Conservation (phyloP, 1,139 yeast genomes). For the Insectozyma bohioensis region DNA sequence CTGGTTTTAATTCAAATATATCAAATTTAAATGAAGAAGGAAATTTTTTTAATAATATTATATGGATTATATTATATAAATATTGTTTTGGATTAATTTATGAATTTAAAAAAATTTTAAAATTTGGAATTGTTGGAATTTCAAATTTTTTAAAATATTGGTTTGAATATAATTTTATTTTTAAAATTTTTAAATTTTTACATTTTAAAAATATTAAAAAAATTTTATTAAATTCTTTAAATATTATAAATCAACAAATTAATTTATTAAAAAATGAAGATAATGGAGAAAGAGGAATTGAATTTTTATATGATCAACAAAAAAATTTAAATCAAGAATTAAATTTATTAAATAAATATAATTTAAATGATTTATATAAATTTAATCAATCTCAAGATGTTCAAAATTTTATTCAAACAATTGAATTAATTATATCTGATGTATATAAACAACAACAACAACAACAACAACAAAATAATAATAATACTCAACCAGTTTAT, state of each 20-base stretch:
- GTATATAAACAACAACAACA: background rate
- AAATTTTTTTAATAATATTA: conserved; percentile 17
- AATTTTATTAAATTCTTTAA: conserved; percentile 15
- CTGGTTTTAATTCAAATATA: conserved; percentile 29
- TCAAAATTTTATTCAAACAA: no score
- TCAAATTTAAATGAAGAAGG: conserved; percentile 8
- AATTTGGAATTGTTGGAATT: conserved; percentile 2
- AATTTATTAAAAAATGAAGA: conserved; percentile 10
- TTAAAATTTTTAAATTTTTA: conserved; percentile 18
- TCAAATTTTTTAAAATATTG: conserved; percentile 16
- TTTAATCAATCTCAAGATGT: conserved; percentile 10
- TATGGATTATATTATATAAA: conserved; percentile 24
- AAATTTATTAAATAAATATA: conserved; percentile 10
- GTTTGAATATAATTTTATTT: conserved; percentile 19
- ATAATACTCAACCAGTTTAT: no score
- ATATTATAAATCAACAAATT: conserved; percentile 17
- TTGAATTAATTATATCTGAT: no score
- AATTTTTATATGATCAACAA: conserved; percentile 8
- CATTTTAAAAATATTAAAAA: conserved; percentile 18
- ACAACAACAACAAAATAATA: no score
- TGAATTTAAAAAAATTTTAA: conserved; percentile 12
- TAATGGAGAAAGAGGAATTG: background rate
- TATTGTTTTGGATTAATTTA: conserved; percentile 17
- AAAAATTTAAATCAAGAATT: conserved; percentile 10
- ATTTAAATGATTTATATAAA: conserved; percentile 6